Conservation (phyloP, 768 basidiomycete species). For the Stropharia rugosoannulata region DNA sequence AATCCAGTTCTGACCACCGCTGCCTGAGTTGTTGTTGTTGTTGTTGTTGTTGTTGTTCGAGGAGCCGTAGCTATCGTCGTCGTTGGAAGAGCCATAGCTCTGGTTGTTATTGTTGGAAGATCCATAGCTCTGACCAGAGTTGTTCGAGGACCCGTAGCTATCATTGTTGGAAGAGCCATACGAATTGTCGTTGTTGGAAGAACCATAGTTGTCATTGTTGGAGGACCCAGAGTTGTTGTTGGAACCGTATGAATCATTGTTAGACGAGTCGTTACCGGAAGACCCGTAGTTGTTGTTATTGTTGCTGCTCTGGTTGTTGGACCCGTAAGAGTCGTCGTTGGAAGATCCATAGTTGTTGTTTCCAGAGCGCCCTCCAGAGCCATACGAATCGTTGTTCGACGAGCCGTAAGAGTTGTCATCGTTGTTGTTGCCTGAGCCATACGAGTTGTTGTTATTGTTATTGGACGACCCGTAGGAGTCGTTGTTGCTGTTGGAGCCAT, state of each 20-base stretch:
- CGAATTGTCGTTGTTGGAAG: conserved; percentile 13
- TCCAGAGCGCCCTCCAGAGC: too few species aligned
- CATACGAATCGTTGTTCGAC: conserved; percentile 20
- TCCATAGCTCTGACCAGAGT: conserved; percentile 19
- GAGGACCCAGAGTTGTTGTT: conserved; percentile 18
- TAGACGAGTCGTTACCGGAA: background rate
- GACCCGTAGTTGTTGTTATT: background rate
- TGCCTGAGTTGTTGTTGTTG: conserved; percentile 22
- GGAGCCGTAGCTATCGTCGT: background rate
- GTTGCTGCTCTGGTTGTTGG: conserved; percentile 7
- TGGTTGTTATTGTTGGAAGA: background rate
- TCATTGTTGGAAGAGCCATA: conserved; percentile 17
- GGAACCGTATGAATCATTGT: conserved; percentile 6
- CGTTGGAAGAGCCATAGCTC: background rate
- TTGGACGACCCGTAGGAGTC: conserved; percentile 19
- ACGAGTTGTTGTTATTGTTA: conserved; percentile 16
- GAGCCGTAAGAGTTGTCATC: conserved; percentile 21
- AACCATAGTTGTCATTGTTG: conserved; percentile 14
- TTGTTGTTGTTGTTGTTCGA: conserved; percentile 5
- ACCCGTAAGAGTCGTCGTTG: conserved; percentile 19
- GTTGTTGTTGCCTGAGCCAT: conserved; percentile 15
- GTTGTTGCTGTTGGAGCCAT: conserved; percentile 11
- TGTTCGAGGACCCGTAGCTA: conserved; percentile 22
- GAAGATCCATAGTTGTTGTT: background rate
- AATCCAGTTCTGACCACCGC: conserved; percentile 16